These are phyloP conservation scores for Schoenoplectus triqueter DNA, from an alignment of 202 grass and related monocot genomes.

Conservation along the genomic window DNA sequence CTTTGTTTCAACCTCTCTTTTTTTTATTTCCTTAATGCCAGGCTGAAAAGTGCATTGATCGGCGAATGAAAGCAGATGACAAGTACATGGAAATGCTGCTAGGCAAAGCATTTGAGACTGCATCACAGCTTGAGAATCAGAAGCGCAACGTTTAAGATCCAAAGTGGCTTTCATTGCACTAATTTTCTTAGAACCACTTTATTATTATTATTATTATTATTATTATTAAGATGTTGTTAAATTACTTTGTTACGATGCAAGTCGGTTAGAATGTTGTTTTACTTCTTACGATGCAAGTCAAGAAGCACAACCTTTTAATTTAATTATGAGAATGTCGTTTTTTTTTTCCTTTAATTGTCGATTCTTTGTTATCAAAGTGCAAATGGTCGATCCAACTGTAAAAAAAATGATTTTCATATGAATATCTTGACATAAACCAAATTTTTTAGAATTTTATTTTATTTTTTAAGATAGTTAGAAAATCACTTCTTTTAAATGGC, in stretches of 20 bases:
- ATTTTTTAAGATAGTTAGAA: too few species aligned
- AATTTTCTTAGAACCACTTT: neutral
- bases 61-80: neutral
- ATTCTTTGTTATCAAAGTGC: too few species aligned
- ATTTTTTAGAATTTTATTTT: too few species aligned
- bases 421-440: too few species aligned
- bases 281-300: neutral
- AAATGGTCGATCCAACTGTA: too few species aligned
- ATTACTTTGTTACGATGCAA: too few species aligned
- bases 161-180: neutral
- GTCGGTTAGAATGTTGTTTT: neutral
- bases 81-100: constrained; percentile 19
- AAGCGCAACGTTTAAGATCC: neutral
- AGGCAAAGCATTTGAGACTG: neutral
- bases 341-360: too few species aligned
- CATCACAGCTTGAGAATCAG: neutral
- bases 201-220: neutral
- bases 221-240: too few species aligned
- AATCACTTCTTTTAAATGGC: too few species aligned
- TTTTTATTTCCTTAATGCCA: neutral
- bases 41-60: neutral
- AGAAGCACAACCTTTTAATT: too few species aligned
- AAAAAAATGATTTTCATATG: too few species aligned
- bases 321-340: too few species aligned
- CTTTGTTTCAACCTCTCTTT: neutral